These are phyloP conservation scores for Prunus dulcis DNA, from an alignment of 306 rosid genomes.

Conservation along the genomic window DNA sequence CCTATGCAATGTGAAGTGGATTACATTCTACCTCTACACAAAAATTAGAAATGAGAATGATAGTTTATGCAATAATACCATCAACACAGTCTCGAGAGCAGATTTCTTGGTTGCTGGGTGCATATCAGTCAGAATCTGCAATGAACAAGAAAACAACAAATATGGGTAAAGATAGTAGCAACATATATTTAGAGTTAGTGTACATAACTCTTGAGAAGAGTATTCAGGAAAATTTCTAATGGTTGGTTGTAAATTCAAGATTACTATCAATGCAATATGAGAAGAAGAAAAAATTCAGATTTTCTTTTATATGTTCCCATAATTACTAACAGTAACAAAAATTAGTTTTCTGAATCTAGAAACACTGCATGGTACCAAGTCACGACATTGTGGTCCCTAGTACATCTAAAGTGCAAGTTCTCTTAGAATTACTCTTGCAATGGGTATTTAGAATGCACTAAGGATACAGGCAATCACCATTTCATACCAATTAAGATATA, in stretches of 20 bases:
- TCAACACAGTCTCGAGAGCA: conserved; percentile 92
- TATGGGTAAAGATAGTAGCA: conserved; percentile 18
- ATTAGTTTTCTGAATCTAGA: not conserved
- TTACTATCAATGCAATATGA: not conserved
- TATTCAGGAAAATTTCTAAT: not conserved
- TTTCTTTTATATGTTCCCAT: no score
- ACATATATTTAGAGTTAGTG: conserved; percentile 15
- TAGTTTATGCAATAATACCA: conserved; percentile 51
- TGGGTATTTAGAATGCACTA: not conserved
- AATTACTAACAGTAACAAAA: not conserved
- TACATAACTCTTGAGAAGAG: conserved; percentile 1
- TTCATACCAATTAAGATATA: not conserved
- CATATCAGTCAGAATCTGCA: conserved; percentile 91
- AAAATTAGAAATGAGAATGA: conserved; percentile 9
- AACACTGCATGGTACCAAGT: not conserved
- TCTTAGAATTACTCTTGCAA: not conserved
- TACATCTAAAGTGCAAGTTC: not conserved
- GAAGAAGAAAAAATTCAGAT: no score
- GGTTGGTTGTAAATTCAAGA: not conserved
- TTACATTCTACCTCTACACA: conserved; percentile 10
- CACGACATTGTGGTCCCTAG: not conserved
- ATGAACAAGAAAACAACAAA: conserved; percentile 19
- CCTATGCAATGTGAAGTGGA: conserved; percentile 18
- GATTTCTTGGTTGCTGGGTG: conserved; percentile 93
- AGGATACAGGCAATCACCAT: not conserved